Conservation (phyloP, 306 rosid species). For the Spatholobus suberectus region DNA sequence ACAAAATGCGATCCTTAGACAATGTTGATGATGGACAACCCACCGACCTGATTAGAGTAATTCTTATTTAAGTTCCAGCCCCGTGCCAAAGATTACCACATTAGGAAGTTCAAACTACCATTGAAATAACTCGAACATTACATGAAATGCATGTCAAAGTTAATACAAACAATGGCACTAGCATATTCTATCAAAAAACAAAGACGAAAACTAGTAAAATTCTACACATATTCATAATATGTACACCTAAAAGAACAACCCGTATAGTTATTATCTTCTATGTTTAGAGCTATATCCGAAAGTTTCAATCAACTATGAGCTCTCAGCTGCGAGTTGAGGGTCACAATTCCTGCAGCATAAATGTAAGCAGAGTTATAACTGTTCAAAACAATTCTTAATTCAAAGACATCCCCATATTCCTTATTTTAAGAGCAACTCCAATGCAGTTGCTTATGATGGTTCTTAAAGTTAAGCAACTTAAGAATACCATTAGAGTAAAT, state of each 20-base stretch:
- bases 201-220: slow-evolving; percentile 3
- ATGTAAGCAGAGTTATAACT: neutral
- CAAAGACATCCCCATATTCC: no score
- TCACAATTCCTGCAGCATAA: slow-evolving; percentile 53
- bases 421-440: no score
- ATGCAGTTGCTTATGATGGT: no score
- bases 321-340: slow-evolving; percentile 44
- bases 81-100: no score
- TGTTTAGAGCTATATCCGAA: slow-evolving; percentile 19
- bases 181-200: slow-evolving; percentile 6
- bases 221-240: slow-evolving; percentile 31
- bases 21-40: neutral
- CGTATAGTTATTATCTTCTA: slow-evolving; percentile 10
- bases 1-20: neutral
- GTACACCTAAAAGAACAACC: slow-evolving; percentile 23
- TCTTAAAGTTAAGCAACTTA: no score
- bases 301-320: slow-evolving; percentile 50
- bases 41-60: neutral
- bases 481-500: no score
- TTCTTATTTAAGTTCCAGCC: neutral
- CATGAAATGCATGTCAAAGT: slow-evolving; percentile 5
- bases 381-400: neutral
- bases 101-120: slow-evolving; percentile 21
- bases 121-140: slow-evolving; percentile 32
- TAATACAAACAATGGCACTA: slow-evolving; percentile 20